Evolutionary conservation across 805 yeast species (phyloP).

Genomic region (Jamesozyma piceae): DNA sequence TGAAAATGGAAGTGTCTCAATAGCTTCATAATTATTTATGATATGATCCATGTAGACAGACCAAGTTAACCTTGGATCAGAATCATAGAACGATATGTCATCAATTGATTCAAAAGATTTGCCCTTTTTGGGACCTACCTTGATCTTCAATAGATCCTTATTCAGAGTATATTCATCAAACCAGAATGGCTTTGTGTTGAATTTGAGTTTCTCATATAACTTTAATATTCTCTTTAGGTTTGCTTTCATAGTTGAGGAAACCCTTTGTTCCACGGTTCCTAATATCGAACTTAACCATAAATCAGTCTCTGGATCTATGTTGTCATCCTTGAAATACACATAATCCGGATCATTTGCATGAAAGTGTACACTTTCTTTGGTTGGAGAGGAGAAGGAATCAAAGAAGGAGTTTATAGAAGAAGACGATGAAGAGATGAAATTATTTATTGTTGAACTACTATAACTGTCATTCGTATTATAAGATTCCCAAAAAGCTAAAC

Average conservation of each 20-base stretch:
- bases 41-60: conserved; percentile 40
- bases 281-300: background rate
- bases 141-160: conserved; percentile 15
- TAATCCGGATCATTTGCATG: conserved; percentile 2
- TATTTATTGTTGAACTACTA: too few species aligned
- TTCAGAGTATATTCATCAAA: conserved; percentile 15
- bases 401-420: background rate
- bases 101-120: conserved; percentile 12
- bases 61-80: conserved; percentile 53
- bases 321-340: background rate
- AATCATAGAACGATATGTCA: conserved; percentile 33
- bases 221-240: background rate
- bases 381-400: background rate
- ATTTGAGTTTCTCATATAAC: conserved; percentile 16
- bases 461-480: background rate
- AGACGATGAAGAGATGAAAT: background rate
- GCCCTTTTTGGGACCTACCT: conserved; percentile 14
- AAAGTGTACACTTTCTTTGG: background rate
- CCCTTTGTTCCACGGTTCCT: background rate
- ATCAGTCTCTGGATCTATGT: background rate
- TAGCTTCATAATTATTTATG: background rate
- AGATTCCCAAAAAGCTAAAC: background rate
- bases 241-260: background rate
- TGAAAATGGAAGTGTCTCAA: conserved; percentile 35
- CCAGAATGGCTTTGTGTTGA: conserved; percentile 15